Percentiles rank a stretch among this genome's conserved stretches.
These are phyloP conservation scores for Periconia sp. DNA, from an alignment of 2,329 filamentous ascomycete species.

Conservation along the genomic window DNA sequence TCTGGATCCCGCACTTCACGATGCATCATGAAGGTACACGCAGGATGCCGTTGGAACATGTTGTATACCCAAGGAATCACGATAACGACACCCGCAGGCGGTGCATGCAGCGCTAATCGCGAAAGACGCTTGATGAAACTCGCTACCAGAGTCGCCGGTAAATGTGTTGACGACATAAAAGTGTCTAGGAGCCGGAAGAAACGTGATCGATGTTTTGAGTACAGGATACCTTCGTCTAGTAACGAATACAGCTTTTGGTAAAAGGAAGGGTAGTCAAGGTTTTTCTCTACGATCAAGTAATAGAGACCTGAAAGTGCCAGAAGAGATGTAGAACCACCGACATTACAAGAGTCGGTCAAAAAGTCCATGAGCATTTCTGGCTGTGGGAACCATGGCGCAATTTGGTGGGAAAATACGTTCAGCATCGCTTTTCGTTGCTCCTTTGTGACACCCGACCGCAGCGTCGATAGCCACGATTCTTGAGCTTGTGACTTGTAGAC, in stretches of 20 bases:
- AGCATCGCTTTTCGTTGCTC: constrained; percentile 80
- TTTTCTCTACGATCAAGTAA: constrained; percentile 89
- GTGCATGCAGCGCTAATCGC: constrained; percentile 80
- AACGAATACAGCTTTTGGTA: constrained; percentile 93
- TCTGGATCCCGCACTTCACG: constrained; percentile 65
- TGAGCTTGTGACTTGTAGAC: constrained; percentile 80
- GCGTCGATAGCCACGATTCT: constrained; percentile 80
- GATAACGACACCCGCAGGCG: constrained; percentile 84
- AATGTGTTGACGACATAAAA: constrained; percentile 87
- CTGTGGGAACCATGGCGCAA: constrained; percentile 86
- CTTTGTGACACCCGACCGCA: constrained; percentile 67
- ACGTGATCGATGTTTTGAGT: constrained; percentile 89
- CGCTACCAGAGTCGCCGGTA: constrained; percentile 86
- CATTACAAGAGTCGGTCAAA: constrained; percentile 88
- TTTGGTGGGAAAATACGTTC: constrained; percentile 71
- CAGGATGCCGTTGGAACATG: constrained; percentile 83
- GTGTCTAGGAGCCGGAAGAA: constrained; percentile 92
- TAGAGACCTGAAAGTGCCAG: constrained; percentile 91
- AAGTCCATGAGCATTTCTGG: constrained; percentile 94
- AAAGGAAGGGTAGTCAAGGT: constrained; percentile 94
- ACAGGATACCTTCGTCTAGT: constrained; percentile 79
- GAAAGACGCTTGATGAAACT: constrained; percentile 96
- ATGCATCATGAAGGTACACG: constrained; percentile 95
- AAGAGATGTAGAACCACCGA: constrained; percentile 82
- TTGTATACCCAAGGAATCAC: constrained; percentile 96